Evolutionary conservation across 164 flowering plant species (phyloP).

Genomic region (Houttuynia cordata): DNA sequence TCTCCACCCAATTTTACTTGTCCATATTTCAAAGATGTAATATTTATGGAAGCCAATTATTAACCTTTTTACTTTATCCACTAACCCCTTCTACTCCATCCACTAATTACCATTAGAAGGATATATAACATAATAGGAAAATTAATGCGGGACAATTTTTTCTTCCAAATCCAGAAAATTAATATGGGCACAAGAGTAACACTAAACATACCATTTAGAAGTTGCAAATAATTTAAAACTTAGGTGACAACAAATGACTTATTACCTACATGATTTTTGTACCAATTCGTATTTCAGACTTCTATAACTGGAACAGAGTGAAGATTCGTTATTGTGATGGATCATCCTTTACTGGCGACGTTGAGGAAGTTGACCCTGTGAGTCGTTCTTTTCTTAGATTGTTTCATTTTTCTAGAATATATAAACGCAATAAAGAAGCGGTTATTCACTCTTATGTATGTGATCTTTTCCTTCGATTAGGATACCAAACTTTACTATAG

Average conservation of each 20-base stretch:
- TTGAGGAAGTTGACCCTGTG: slow-evolving; percentile 25
- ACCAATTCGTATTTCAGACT: slow-evolving; percentile 24
- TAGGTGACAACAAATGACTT: too few species aligned
- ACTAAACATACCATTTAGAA: too few species aligned
- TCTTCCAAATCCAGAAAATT: too few species aligned
- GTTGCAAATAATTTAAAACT: too few species aligned
- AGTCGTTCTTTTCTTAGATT: slow-evolving; percentile 4
- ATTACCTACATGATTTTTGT: neutral
- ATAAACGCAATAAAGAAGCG: neutral
- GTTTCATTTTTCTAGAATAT: too few species aligned
- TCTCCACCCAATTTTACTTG: neutral
- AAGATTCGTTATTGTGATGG: slow-evolving; percentile 74
- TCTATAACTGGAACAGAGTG: slow-evolving; percentile 63
- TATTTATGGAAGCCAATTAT: too few species aligned
- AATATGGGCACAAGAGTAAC: too few species aligned
- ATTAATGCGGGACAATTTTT: too few species aligned
- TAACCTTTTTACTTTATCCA: neutral
- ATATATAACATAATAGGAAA: too few species aligned
- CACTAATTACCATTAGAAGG: too few species aligned
- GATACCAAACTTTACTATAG: neutral
- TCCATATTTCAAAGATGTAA: too few species aligned
- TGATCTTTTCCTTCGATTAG: neutral
- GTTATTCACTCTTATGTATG: neutral
- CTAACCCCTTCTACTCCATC: too few species aligned
- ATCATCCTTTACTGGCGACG: slow-evolving; percentile 72